Conservation (phyloP, 2,329 filamentous ascomycete genomes). For the Botrytis pseudocinerea region DNA sequence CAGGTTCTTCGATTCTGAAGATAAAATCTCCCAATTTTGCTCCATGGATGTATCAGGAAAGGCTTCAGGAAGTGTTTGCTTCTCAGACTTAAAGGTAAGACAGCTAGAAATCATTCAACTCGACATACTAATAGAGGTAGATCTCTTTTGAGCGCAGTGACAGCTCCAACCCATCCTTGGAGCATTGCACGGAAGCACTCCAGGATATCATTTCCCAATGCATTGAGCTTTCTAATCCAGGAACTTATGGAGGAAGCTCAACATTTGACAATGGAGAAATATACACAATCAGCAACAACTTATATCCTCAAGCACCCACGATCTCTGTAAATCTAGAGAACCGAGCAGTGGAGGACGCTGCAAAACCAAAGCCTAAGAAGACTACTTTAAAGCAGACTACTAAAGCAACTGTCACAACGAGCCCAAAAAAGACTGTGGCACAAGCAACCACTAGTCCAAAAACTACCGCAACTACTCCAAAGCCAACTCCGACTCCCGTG, state of each 20-base stretch:
- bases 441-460: background rate
- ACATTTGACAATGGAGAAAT: conserved; percentile 4
- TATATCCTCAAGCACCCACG: background rate
- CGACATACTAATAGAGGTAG: background rate
- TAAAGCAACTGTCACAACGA: background rate
- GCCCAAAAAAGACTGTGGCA: background rate
- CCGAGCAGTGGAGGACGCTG: background rate
- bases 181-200: background rate
- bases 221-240: background rate
- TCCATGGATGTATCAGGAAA: background rate
- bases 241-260: conserved; percentile 1
- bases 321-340: background rate
- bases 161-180: background rate
- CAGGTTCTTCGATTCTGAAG: background rate
- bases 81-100: background rate
- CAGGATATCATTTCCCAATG: background rate
- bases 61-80: background rate
- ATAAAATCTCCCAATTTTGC: background rate
- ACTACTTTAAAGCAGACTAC: background rate
- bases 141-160: conserved; percentile 5
- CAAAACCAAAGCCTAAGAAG: background rate
- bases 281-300: background rate
- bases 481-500: background rate
- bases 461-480: background rate
- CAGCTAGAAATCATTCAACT: no score